A percentile compares a stretch with the other conserved stretches of the same genome.
Conservation (phyloP, 1,284 basidiomycete genomes). For the Irpex rosettiformis region DNA sequence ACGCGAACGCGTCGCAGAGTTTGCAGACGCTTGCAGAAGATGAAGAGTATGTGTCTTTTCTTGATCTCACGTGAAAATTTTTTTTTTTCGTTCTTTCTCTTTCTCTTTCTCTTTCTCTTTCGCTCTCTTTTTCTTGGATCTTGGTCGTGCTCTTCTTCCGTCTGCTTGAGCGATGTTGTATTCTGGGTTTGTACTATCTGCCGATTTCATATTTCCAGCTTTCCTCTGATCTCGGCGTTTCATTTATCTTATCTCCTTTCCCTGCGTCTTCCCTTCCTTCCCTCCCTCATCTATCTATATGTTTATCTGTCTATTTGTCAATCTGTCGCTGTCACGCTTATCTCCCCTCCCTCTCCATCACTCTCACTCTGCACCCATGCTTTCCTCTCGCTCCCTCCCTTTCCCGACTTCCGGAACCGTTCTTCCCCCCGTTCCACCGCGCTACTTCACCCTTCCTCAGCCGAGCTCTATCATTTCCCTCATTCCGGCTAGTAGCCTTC, state of each 20-base stretch:
- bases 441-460: neutral
- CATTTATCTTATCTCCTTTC: neutral
- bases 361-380: neutral
- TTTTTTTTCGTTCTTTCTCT: slow-evolving; percentile 1
- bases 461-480: neutral
- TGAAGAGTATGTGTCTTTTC: slow-evolving; percentile 28
- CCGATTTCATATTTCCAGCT: neutral
- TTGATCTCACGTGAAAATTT: slow-evolving; percentile 20
- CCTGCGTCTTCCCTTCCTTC: neutral
- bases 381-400: no score
- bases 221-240: neutral
- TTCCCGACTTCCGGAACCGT: no score
- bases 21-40: slow-evolving; percentile 28
- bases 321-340: neutral
- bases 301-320: neutral
- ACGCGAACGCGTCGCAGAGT: slow-evolving; percentile 10
- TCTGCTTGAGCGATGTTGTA: neutral
- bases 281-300: neutral
- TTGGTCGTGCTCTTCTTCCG: slow-evolving; percentile 1
- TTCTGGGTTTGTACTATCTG: neutral
- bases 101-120: neutral
- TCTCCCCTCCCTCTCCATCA: neutral
- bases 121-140: neutral
- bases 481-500: no score
- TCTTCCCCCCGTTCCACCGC: neutral